Evolutionary conservation across 306 rosid genomes (phyloP), one percentile per base, ranked within the genome.

Genomic region (Arachis hypogaea): DNA sequence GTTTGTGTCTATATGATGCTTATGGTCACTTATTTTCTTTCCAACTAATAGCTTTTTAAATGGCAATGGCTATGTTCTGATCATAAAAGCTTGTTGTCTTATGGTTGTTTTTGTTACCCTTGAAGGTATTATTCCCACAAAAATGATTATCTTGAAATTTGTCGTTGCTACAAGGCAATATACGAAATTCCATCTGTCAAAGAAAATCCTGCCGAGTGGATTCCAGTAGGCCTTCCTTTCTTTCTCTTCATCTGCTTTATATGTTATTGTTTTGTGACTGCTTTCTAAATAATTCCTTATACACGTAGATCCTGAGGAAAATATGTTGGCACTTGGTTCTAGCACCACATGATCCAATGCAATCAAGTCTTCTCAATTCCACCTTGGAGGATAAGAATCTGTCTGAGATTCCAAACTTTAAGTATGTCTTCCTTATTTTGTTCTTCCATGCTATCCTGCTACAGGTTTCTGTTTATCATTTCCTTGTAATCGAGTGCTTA

Each of bases 311-410:
- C 77, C 83, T 89, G 86, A 83, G 98, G 86, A 89, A 86, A 84
- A 86, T 92, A 75, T 89, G 96, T 75, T 89, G 98, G 98, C 85
- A 82, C 80, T 80, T 92, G 77, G 88, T 88, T 79, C 82, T 89
- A 62, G 56, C 98, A 50, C 96, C 92, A 44, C 86, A 88, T 47
- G 90, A 89, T 77, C 90, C 96, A n/a, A 92, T 92, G 98, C 96
- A 89, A 63, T 89, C 97, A 16, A 92, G 93, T 85, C 97, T 92
- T 69, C 93, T 92, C 63, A 86, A 87, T 75, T 84, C 96, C 76
- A 88, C 87, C 69, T 82, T 89, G 87, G 95, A 87, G 78, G 97
- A 87, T 74, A 91, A 87, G 78, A 87, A 91, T 86, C 85, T 91
- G 41, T 81, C 89, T 4, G 97, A 91, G 80, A 77, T 91, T 73